Evolutionary conservation across 352 stramenopile species (phyloP).

Genomic region (Pythium folliculosum): DNA sequence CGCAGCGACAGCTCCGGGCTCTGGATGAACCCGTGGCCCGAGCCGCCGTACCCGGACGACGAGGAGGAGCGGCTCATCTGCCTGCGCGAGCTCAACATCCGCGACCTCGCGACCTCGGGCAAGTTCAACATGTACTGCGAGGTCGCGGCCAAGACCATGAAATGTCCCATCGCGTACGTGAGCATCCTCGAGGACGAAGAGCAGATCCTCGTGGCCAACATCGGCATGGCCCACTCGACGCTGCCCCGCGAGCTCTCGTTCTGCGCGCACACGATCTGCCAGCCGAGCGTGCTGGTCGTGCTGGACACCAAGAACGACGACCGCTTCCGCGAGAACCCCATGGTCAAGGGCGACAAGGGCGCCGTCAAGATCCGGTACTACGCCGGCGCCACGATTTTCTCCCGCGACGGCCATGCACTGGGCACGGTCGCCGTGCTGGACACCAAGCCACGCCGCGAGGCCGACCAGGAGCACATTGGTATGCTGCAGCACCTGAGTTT

Average conservation of each 20-base stretch:
- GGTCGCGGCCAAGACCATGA: slow-evolving; percentile 87
- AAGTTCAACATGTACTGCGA: slow-evolving; percentile 91
- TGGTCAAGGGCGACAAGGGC: slow-evolving; percentile 85
- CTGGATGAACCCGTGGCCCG: slow-evolving; percentile 82
- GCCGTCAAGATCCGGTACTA: slow-evolving; percentile 89
- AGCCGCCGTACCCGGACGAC: slow-evolving; percentile 77
- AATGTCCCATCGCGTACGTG: slow-evolving; percentile 85
- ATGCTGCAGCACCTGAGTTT: slow-evolving; percentile 89
- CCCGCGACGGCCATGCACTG: slow-evolving; percentile 70
- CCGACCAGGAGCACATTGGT: slow-evolving; percentile 85
- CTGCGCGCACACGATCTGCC: slow-evolving; percentile 86
- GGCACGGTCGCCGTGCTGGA: slow-evolving; percentile 85
- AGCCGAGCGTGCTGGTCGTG: slow-evolving; percentile 78
- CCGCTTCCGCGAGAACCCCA: slow-evolving; percentile 85
- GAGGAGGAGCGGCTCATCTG: slow-evolving; percentile 76
- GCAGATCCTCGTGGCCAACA: slow-evolving; percentile 83
- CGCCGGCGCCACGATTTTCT: slow-evolving; percentile 83
- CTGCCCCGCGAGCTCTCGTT: slow-evolving; percentile 82
- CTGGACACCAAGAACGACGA: slow-evolving; percentile 86
- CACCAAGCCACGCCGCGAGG: slow-evolving; percentile 73
- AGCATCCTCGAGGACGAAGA: slow-evolving; percentile 86
- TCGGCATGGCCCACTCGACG: slow-evolving; percentile 81
- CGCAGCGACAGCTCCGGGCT: slow-evolving; percentile 61
- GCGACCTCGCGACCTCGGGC: slow-evolving; percentile 62
- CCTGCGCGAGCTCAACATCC: slow-evolving; percentile 81